Conservation (phyloP, 2,329 filamentous ascomycete genomes). For the Emergomyces africanus region DNA sequence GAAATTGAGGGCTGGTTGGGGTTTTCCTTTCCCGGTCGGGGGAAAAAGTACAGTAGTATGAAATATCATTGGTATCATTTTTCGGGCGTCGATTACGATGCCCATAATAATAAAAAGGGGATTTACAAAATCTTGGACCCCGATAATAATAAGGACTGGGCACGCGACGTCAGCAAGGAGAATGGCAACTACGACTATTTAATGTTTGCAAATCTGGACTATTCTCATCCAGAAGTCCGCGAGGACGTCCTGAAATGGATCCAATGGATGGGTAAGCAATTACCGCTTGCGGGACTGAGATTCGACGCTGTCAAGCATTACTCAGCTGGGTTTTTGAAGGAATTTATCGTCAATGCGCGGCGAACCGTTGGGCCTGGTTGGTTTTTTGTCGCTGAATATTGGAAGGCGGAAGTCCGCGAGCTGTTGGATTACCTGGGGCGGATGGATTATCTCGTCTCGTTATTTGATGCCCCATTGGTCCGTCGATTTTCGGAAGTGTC, state of each 20-base stretch:
- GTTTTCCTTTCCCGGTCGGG: conserved; percentile 52
- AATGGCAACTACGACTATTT: conserved; percentile 57
- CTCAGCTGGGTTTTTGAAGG: conserved; percentile 50
- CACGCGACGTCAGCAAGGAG: conserved; percentile 46
- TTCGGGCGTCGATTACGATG: conserved; percentile 54
- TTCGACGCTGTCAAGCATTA: conserved; percentile 65
- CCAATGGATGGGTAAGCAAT: conserved; percentile 49
- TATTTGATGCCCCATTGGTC: conserved; percentile 58
- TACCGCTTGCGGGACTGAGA: conserved; percentile 53
- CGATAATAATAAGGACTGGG: conserved; percentile 49
- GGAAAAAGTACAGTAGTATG: conserved; percentile 45
- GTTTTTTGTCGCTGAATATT: conserved; percentile 59
- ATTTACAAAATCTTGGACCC: conserved; percentile 54
- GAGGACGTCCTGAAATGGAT: conserved; percentile 55
- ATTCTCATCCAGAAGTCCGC: conserved; percentile 49
- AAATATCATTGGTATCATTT: conserved; percentile 59
- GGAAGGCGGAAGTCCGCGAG: conserved; percentile 45
- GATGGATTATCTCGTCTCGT: conserved; percentile 45
- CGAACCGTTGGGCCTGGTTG: conserved; percentile 39
- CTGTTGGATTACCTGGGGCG: conserved; percentile 45
- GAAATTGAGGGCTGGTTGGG: conserved; percentile 57
- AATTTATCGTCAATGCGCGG: conserved; percentile 50
- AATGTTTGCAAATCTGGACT: conserved; percentile 62
- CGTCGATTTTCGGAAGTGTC: conserved; percentile 54
- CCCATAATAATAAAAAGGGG: conserved; percentile 42